Base-by-base conservation (phyloP, 108 stramenopile genomes). In the Cyclotella choctawhatcheeana region DNA sequence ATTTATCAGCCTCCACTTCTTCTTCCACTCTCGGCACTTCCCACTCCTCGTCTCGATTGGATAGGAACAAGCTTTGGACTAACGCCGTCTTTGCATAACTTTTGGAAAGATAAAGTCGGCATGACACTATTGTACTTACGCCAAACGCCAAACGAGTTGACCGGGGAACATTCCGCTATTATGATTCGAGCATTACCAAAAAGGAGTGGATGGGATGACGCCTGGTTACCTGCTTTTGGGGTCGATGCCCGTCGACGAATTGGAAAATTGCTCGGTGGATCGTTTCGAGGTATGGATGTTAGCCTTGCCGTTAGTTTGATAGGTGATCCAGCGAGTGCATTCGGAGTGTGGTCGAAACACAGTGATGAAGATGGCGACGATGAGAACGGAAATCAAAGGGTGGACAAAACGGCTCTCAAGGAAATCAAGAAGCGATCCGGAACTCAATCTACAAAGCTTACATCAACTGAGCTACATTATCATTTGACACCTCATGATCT, bases 141-240 rank as follows among this genome's bases (percentile, higher is more conserved):
- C 4, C 99, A 99, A 81, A 99, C 98, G 2, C 83, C 96, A 52
- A 99, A 98, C 76, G 98, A 99, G 33, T 82, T 99, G 47, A 99
- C 99, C 2, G 99, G 98, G 3, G 99, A 99, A 77, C 90, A 97
- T 65, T 95, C 93, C 12, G 82, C 91, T 26, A 97, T 99, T 53
- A 96, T 98, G 93, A 80, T 97, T 31, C 79, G 95, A 13, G 87
- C 97, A 17, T 82, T 98, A 16, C 87, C 93, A 30, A 84, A 75
- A 27, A 74, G 88, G 30, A 88, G 85, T 21, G 92, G 92, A 29
- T 88, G 89, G 62, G 91, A 94, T 67, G 90, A 89, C 47, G 85
- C 93, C 17, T 99, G 97, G 97, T 79, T 97, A 2, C 70, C 81
- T n/a, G 88, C 89, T 2, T 99, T 98, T 83, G 90, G 88, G 30